Percentiles rank a stretch among this genome's conserved stretches.
Evolutionary conservation across 495 filamentous ascomycete species (phyloP).

Genomic region (Penicillium turbatum): DNA sequence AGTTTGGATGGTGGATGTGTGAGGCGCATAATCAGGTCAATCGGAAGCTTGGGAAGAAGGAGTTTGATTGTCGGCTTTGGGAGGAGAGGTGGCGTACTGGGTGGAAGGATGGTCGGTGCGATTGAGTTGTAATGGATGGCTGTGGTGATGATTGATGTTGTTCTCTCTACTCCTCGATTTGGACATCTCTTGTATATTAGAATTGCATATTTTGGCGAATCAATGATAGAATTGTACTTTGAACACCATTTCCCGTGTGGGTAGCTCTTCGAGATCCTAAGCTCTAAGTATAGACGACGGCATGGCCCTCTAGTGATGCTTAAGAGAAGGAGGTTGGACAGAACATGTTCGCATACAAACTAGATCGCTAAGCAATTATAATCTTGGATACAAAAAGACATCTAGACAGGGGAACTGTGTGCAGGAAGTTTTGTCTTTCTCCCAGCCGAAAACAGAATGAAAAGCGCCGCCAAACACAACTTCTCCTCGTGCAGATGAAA

Average conservation of each 20-base stretch:
- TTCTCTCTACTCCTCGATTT: conserved; percentile 11
- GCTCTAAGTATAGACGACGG: background rate
- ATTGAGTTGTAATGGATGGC: conserved; percentile 23
- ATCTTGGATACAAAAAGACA: conserved; percentile 29
- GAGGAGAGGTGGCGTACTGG: conserved; percentile 93
- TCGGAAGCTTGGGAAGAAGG: conserved; percentile 81
- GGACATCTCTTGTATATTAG: conserved; percentile 10
- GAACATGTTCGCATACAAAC: conserved; percentile 28
- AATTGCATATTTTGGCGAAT: conserved; percentile 6
- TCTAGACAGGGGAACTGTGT: conserved; percentile 26
- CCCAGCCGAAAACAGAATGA: conserved; percentile 10
- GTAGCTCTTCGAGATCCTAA: background rate
- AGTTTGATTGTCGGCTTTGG: conserved; percentile 89
- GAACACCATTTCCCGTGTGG: background rate
- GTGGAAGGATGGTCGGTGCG: conserved; percentile 78
- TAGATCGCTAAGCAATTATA: conserved; percentile 35
- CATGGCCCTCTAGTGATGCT: background rate
- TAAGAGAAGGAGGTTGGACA: background rate
- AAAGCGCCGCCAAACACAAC: conserved; percentile 28
- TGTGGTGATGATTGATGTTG: background rate
- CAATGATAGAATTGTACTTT: background rate
- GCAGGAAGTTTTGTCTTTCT: conserved; percentile 22
- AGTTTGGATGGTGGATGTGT: conserved; percentile 92
- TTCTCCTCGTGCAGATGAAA: conserved; percentile 19
- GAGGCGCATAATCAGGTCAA: conserved; percentile 98